Conservation (phyloP, 2,329 filamentous ascomycete genomes). For the Cladosporium velox region DNA sequence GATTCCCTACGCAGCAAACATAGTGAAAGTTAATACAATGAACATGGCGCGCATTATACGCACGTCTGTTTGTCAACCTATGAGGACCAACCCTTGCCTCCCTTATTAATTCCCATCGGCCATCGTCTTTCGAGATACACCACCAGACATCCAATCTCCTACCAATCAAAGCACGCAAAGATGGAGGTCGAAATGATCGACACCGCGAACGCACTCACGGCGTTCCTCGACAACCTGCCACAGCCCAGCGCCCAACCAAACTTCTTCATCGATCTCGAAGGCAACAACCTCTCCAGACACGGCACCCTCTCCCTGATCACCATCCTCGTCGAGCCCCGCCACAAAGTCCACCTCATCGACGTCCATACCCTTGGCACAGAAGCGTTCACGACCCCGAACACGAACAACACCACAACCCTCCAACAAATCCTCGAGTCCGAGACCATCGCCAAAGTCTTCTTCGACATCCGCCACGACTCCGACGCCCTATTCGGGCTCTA, state of each 20-base stretch:
- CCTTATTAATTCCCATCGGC: too few relatives aligned
- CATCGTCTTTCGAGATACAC: too few relatives aligned
- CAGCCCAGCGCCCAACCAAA: neutral
- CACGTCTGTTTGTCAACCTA: too few relatives aligned
- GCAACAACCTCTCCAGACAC: conserved; percentile 45
- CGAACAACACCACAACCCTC: conserved; percentile 28
- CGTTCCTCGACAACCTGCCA: neutral
- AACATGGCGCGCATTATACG: too few relatives aligned
- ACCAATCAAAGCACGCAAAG: too few relatives aligned
- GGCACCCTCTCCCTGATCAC: conserved; percentile 51
- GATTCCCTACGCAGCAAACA: too few relatives aligned
- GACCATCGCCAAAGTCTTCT: conserved; percentile 53
- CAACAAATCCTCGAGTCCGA: conserved; percentile 50
- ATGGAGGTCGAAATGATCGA: conserved; percentile 7
- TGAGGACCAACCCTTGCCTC: too few relatives aligned
- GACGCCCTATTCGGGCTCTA: conserved; percentile 56
- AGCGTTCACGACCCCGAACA: conserved; percentile 44
- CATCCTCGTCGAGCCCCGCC: conserved; percentile 39
- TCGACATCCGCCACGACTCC: conserved; percentile 61
- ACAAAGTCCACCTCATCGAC: conserved; percentile 49
- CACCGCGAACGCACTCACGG: neutral
- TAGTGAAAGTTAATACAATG: too few relatives aligned
- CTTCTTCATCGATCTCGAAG: conserved; percentile 56
- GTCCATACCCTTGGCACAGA: conserved; percentile 40
- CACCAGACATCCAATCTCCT: too few relatives aligned